These are phyloP conservation scores for Colletotrichum navitas DNA, from an alignment of 2,329 filamentous ascomycete genomes.

Conservation along the genomic window DNA sequence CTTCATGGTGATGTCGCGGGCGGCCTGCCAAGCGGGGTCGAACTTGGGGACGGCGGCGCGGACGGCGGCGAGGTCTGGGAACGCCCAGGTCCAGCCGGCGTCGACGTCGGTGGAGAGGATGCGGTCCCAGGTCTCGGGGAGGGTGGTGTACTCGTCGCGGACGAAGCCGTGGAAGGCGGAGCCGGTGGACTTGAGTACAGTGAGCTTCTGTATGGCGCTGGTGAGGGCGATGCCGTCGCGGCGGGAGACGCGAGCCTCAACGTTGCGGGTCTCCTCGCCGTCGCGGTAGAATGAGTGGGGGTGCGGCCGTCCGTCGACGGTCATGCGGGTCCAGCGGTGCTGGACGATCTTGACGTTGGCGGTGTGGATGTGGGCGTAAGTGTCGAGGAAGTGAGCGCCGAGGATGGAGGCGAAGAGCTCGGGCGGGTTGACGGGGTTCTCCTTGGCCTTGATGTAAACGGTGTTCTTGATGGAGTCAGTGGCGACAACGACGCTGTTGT, in stretches of 20 bases:
- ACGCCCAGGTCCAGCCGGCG: constrained; percentile 86
- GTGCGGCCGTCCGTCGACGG: constrained; percentile 87
- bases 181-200: constrained; percentile 95
- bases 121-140: constrained; percentile 92
- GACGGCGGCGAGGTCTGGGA: constrained; percentile 78
- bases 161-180: constrained; percentile 97
- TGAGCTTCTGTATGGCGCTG: constrained; percentile 83
- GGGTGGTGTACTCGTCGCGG: constrained; percentile 91
- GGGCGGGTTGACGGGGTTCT: constrained; percentile 90
- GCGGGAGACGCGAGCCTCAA: constrained; percentile 78
- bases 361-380: constrained; percentile 87
- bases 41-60: constrained; percentile 75
- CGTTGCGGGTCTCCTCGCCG: constrained; percentile 86
- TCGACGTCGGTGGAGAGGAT: constrained; percentile 96
- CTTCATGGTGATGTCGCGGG: constrained; percentile 88
- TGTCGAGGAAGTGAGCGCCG: constrained; percentile 88
- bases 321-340: constrained; percentile 93
- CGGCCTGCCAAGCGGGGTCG: constrained; percentile 81
- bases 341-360: constrained; percentile 86
- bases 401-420: constrained; percentile 91
- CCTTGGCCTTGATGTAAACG: constrained; percentile 93
- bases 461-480: constrained; percentile 99
- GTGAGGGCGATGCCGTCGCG: constrained; percentile 79
- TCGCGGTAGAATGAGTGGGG: constrained; percentile 96
- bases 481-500: constrained; percentile 95